These are phyloP conservation scores for Curvularia sp. DNA, from an alignment of 2,329 filamentous ascomycete species.

Conservation along the genomic window DNA sequence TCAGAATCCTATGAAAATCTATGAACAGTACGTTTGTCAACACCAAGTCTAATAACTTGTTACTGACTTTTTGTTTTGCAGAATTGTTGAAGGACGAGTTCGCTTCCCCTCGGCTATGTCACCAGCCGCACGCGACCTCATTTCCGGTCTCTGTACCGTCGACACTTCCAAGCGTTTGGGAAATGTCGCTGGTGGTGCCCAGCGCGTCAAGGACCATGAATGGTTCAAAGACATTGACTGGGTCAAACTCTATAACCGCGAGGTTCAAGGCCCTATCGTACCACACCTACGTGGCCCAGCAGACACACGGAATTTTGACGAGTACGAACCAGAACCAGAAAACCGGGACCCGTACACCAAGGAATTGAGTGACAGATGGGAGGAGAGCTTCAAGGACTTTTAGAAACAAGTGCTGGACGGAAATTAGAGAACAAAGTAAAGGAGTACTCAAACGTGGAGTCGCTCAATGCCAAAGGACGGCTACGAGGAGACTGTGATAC, in stretches of 20 bases:
- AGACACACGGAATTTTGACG: slow-evolving; percentile 81
- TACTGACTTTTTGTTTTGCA: slow-evolving; percentile 40
- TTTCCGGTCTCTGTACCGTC: slow-evolving; percentile 77
- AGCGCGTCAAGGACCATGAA: slow-evolving; percentile 74
- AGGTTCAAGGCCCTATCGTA: slow-evolving; percentile 72
- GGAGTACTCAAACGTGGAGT: not conserved
- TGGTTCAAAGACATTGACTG: slow-evolving; percentile 79
- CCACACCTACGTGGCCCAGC: slow-evolving; percentile 75
- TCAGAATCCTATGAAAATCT: slow-evolving; percentile 85
- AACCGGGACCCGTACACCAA: slow-evolving; percentile 71
- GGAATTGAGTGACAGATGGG: slow-evolving; percentile 73
- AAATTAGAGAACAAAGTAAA: not conserved
- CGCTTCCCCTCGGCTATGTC: slow-evolving; percentile 75
- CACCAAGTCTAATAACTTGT: not conserved
- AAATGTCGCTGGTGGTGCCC: slow-evolving; percentile 77
- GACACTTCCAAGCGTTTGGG: slow-evolving; percentile 79
- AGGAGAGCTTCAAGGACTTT: slow-evolving; percentile 75
- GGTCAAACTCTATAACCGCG: slow-evolving; percentile 72
- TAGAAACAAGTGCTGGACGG: slow-evolving; percentile 44
- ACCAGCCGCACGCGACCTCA: slow-evolving; percentile 73
- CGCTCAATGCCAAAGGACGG: not conserved
- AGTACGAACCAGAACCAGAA: slow-evolving; percentile 78
- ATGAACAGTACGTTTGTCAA: slow-evolving; percentile 63
- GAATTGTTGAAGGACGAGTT: slow-evolving; percentile 80
- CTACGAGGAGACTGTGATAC: not conserved